These are phyloP conservation scores for Candolleomyces efflorescens DNA, from an alignment of 768 basidiomycete species.

Conservation along the genomic window DNA sequence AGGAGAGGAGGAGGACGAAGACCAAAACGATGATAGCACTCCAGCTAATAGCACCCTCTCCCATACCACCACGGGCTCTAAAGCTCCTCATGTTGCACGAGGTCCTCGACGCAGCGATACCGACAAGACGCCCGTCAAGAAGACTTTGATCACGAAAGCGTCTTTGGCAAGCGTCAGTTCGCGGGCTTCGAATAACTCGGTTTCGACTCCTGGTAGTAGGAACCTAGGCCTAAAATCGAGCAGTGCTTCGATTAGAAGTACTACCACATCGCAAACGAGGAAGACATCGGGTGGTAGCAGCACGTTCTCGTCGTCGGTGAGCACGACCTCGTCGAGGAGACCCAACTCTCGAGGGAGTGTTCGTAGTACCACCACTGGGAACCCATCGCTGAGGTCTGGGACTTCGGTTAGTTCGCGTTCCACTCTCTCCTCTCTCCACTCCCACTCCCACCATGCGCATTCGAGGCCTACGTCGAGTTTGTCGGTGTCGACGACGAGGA, in stretches of 20 bases:
- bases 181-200: constrained; percentile 7
- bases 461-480: background rate
- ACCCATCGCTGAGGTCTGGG: constrained; percentile 10
- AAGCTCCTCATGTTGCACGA: background rate
- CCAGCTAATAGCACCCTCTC: background rate
- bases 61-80: constrained; percentile 5
- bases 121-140: constrained; percentile 16
- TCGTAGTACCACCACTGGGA: constrained; percentile 8
- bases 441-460: too few relatives aligned
- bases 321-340: constrained; percentile 1
- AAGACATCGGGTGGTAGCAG: background rate
- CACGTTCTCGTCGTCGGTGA: background rate
- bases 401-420: constrained; percentile 11
- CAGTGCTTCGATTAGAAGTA: constrained; percentile 26
- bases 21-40: constrained; percentile 1
- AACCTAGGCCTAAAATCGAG: constrained; percentile 25
- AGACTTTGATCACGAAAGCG: constrained; percentile 25
- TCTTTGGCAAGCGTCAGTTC: constrained; percentile 22
- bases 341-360: constrained; percentile 26
- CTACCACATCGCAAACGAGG: constrained; percentile 13
- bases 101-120: constrained; percentile 4
- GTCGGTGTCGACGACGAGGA: background rate
- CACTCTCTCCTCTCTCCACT: background rate
- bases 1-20: too few relatives aligned
- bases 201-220: constrained; percentile 4